Evolutionary conservation across 495 filamentous ascomycete genomes (phyloP).

Genomic region (Penicillium samsonianum): DNA sequence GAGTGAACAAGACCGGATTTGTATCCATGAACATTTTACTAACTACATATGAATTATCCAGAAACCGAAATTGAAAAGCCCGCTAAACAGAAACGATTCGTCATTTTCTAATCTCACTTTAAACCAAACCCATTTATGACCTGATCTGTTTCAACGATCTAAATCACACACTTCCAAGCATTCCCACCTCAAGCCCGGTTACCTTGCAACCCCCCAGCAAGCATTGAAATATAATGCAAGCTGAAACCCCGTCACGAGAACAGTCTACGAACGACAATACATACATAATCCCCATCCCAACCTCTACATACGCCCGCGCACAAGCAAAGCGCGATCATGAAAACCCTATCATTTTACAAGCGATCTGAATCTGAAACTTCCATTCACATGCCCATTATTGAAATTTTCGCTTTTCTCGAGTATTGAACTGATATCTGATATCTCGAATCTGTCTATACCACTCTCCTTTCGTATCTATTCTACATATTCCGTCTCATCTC

Average conservation of each 20-base stretch:
- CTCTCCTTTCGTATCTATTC: not conserved
- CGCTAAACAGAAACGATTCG: conserved; percentile 36
- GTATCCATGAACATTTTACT: not conserved
- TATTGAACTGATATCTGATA: not conserved
- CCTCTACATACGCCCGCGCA: not conserved
- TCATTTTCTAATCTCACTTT: conserved; percentile 29
- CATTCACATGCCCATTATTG: not conserved
- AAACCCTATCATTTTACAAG: conserved; percentile 1
- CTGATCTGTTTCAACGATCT: not conserved
- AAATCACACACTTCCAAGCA: not conserved
- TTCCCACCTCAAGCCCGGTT: not conserved
- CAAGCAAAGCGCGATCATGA: not conserved
- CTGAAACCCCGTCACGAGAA: not conserved
- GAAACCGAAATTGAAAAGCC: conserved; percentile 22
- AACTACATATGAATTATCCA: conserved; percentile 1
- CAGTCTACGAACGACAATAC: not conserved
- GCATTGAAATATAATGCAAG: not conserved
- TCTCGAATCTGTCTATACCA: not conserved
- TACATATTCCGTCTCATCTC: not conserved
- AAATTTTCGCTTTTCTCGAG: not conserved
- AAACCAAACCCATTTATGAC: not conserved
- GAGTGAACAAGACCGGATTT: not conserved
- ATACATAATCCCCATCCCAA: not conserved
- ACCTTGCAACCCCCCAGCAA: not conserved
- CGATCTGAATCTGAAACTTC: not conserved